Percentiles rank a stretch among this genome's conserved stretches.
phyloP scores from a whole-genome alignment of 2,329 filamentous ascomycete species.

The Trichoderma sp. region DNA sequence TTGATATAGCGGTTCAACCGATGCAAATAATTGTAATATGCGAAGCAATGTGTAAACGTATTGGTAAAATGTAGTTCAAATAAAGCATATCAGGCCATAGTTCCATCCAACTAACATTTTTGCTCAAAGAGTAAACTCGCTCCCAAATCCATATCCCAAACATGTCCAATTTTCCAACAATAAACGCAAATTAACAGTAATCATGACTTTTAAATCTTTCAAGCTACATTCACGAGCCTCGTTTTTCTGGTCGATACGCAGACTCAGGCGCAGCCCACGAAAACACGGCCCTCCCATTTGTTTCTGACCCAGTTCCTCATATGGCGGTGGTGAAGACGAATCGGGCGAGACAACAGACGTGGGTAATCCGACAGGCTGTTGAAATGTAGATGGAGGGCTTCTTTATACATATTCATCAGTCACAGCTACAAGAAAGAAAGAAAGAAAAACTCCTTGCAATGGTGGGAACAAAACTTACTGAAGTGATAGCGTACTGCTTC shows the following conservation, averaged over 20 bases:
- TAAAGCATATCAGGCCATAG: neutral
- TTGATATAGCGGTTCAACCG: neutral
- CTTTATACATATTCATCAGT: neutral
- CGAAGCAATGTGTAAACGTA: neutral
- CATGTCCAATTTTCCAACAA: neutral
- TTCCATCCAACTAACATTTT: neutral
- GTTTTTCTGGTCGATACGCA: conserved; percentile 26
- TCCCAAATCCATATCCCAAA: neutral
- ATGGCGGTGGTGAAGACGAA: conserved; percentile 40
- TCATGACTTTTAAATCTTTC: neutral
- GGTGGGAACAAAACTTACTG: neutral
- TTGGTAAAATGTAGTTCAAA: neutral
- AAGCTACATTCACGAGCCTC: neutral
- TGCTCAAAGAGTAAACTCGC: neutral
- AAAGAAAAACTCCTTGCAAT: neutral
- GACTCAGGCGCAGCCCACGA: conserved; percentile 36
- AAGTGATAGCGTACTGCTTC: neutral
- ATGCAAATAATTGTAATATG: neutral
- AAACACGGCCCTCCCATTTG: conserved; percentile 22
- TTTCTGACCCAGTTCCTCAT: conserved; percentile 23
- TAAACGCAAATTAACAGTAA: neutral
- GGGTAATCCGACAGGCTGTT: conserved; percentile 36
- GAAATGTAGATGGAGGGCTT: neutral
- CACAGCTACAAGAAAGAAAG: too few species aligned
- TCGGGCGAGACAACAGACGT: conserved; percentile 28